Base-by-base conservation (phyloP, 805 yeast genomes). In the Kodamaea neixiangensis region DNA sequence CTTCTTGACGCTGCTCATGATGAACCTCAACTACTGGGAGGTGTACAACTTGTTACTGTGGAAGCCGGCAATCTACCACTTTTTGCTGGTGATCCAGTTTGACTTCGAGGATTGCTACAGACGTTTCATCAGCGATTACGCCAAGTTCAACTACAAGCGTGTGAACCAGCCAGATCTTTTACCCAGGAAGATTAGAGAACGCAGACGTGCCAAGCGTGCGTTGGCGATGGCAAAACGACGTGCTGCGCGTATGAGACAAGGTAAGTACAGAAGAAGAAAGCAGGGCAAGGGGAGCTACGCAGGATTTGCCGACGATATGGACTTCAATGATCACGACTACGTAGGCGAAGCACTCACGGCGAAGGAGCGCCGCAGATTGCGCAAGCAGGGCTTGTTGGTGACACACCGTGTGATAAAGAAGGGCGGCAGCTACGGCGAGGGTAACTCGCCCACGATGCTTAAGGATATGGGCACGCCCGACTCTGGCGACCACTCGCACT, bases 1-100 rank as follows among this genome's bases (percentile, higher is more conserved):
- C 34, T 72, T 71, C 50, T 61, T 75, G 49, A 72, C 78, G 17
- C 59, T 62, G 11, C 60, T 72, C 1, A 52, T 74, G 15, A 69
- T 71, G 75, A 56, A 56, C 37, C 57, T 72, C 40, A 74, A 74
- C 54, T 75, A 75, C 58, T 75, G 79, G 79, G 78, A 75, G 54
- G 53, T 75, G 19, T 73, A 72, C 58, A 73, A 72, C 46, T 58
- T 75, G 35, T 61, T 74, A 14, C 59, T 63, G 15, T 70, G 75
- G 74, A 72, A 73, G 51, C 78, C 78, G 1, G 66, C 75, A 5
- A 68, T 75, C 14, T 72, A 68, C 55, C 75, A 70, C 52, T 74
- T 75, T 47, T 58, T 75, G 39, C 54, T 55, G 5, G 58, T 75
- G n/a, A 72, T 75, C 18, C 64, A 69, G 17, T 71, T 72, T 53